phyloP scores from a whole-genome alignment of 2,329 filamentous ascomycete genomes.

The Botrytis medusae region DNA sequence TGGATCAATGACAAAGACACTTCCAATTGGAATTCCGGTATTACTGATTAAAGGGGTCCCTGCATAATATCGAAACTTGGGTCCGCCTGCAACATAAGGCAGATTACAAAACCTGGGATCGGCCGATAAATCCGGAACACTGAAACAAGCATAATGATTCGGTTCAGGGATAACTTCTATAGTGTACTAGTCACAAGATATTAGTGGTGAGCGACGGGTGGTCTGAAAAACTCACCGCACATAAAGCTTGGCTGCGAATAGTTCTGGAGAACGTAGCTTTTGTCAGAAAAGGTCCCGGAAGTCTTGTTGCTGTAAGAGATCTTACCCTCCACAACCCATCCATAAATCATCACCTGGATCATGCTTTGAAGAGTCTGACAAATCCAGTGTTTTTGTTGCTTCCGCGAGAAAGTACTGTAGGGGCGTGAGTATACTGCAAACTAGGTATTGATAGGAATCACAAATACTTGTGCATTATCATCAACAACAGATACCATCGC shows the following conservation, averaged over 20 bases:
- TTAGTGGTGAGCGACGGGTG: background rate
- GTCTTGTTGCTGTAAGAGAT: background rate
- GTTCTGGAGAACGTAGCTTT: slow-evolving; percentile 12
- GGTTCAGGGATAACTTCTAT: slow-evolving; percentile 20
- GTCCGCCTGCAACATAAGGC: slow-evolving; percentile 25
- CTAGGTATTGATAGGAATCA: background rate
- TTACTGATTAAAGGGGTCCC: slow-evolving; percentile 25
- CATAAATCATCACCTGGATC: slow-evolving; percentile 24
- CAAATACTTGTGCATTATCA: slow-evolving; percentile 26
- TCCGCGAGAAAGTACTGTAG: slow-evolving; percentile 50
- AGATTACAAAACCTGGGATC: slow-evolving; percentile 24
- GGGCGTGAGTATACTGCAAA: slow-evolving; percentile 2
- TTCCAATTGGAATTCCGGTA: slow-evolving; percentile 47
- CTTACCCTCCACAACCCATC: slow-evolving; percentile 25
- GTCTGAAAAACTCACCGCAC: slow-evolving; percentile 16
- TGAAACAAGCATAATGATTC: slow-evolving; percentile 24
- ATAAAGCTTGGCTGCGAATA: slow-evolving; percentile 21
- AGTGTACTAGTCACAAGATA: slow-evolving; percentile 16
- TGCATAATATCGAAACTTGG: slow-evolving; percentile 26
- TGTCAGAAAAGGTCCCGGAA: background rate
- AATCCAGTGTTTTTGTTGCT: slow-evolving; percentile 45
- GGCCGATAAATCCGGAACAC: slow-evolving; percentile 23
- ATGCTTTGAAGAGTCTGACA: slow-evolving; percentile 23
- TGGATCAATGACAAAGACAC: slow-evolving; percentile 58
- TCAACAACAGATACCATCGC: slow-evolving; percentile 49